Conservation (phyloP, 805 yeast species). For the Maudiozyma pseudohumilis region DNA sequence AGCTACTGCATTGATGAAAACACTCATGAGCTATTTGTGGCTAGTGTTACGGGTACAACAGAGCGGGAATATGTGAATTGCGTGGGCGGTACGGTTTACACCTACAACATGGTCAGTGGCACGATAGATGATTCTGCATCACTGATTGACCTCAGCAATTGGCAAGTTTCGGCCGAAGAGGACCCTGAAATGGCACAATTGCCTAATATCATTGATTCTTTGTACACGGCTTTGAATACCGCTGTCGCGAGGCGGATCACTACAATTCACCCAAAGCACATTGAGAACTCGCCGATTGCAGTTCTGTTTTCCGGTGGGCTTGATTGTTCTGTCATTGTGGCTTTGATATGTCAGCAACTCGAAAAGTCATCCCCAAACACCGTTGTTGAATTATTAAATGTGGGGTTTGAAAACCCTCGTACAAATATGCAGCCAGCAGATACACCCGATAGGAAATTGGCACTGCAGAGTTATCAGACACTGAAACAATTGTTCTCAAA, state of each 20-base stretch:
- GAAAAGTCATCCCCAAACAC: slow-evolving; percentile 7
- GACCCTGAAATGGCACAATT: too few species aligned
- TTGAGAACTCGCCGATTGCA: slow-evolving; percentile 35
- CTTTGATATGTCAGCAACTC: slow-evolving; percentile 31
- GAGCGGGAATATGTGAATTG: slow-evolving; percentile 42
- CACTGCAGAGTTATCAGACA: slow-evolving; percentile 49
- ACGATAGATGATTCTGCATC: slow-evolving; percentile 11
- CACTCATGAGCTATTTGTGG: slow-evolving; percentile 33
- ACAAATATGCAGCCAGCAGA: slow-evolving; percentile 46
- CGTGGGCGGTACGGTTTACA: slow-evolving; percentile 40
- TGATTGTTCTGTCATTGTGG: slow-evolving; percentile 80
- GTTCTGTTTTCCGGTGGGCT: slow-evolving; percentile 89
- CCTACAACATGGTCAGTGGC: slow-evolving; percentile 27
- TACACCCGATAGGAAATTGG: slow-evolving; percentile 83
- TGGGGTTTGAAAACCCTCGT: slow-evolving; percentile 86
- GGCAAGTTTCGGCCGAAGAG: slow-evolving; percentile 12
- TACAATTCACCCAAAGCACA: slow-evolving; percentile 49
- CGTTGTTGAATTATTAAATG: slow-evolving; percentile 70
- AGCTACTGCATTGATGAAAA: slow-evolving; percentile 31
- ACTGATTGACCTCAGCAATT: slow-evolving; percentile 13
- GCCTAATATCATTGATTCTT: slow-evolving; percentile 9
- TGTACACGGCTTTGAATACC: slow-evolving; percentile 26
- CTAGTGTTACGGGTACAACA: slow-evolving; percentile 32
- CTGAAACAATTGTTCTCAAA: slow-evolving; percentile 37
- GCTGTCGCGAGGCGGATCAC: slow-evolving; percentile 44